Base-by-base conservation (phyloP, 2,329 filamentous ascomycete species). In the Pyrenophora teres region DNA sequence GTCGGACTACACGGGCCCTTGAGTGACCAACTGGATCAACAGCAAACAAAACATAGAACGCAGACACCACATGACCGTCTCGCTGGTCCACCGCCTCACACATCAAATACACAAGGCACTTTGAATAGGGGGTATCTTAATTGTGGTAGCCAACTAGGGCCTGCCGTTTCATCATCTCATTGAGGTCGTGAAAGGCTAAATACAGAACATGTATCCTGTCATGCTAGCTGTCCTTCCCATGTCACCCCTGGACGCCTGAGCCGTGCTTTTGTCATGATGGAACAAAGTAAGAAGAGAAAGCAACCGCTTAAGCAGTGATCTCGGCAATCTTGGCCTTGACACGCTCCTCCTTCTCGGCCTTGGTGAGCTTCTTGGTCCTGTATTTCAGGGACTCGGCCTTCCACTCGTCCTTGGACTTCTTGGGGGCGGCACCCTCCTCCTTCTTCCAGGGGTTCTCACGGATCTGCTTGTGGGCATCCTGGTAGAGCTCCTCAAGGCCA, bases 371-470 rank as follows among this genome's bases (percentile, higher is more conserved):
- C 71, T 72, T 70, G 70, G 80, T 79, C 78, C 81, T 85, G 89
- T 85, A 91, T 87, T 97, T 96, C 83, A 91, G 85, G 77, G 89
- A 92, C 86, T 96, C 92, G 65, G 84, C 83, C 88, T 96, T 96
- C 89, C 90, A 95, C 83, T 97, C 86, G 62, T 93, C 93, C 88
- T 97, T 97, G 83, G 80, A 83, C 90, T 97, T 97, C 88, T 96
- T 92, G 80, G 89, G 80, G 50, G 77, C 89, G 50, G 86, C 88
- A 37, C 82, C 78, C 62, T 85, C 83, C 67, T 81, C 84, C 87
- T 96, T 96, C 89, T 96, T 96, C 85, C 89, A 96, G 74, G 94
- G 94, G 79, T 99, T 90, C 83, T 92, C 93, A 65, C 94, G 92
- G 85, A 99, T 99, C 76, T 89, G 88, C 79, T 89, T 88, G 87